Evolutionary conservation across 2,329 filamentous ascomycete genomes (phyloP).

Genomic region (Cordyceps farinosa): DNA sequence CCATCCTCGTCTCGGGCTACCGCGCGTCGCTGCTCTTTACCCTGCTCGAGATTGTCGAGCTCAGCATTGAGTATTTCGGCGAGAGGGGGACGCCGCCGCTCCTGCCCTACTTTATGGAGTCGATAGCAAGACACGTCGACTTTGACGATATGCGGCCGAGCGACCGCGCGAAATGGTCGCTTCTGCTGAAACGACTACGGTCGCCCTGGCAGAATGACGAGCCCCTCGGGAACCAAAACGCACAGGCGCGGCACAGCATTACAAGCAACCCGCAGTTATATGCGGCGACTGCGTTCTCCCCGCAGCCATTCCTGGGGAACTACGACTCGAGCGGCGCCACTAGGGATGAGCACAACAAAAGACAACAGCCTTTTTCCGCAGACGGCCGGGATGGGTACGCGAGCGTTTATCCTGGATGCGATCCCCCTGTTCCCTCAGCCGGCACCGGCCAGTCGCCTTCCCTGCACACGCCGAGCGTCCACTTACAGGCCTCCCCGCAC

Average conservation of each 20-base stretch:
- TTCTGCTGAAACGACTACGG: constrained; percentile 27
- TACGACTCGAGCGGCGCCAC: background rate
- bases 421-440: constrained; percentile 1
- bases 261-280: background rate
- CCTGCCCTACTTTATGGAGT: constrained; percentile 33
- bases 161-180: constrained; percentile 33
- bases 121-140: constrained; percentile 32
- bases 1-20: constrained; percentile 31
- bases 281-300: background rate
- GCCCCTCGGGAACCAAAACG: background rate
- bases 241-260: background rate
- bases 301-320: background rate
- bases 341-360: background rate
- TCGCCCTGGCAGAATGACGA: constrained; percentile 25
- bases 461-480: background rate
- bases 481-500: constrained; percentile 14
- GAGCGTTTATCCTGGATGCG: background rate
- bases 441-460: background rate
- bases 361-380: background rate
- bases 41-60: constrained; percentile 35
- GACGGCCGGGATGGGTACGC: constrained; percentile 3
- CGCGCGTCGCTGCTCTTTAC: constrained; percentile 36
- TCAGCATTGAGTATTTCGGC: constrained; percentile 32
- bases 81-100: constrained; percentile 33
- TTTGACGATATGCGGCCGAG: constrained; percentile 31